These are phyloP conservation scores for Eucalyptus pauciflora DNA, from an alignment of 345 rosid species.

Conservation along the genomic window DNA sequence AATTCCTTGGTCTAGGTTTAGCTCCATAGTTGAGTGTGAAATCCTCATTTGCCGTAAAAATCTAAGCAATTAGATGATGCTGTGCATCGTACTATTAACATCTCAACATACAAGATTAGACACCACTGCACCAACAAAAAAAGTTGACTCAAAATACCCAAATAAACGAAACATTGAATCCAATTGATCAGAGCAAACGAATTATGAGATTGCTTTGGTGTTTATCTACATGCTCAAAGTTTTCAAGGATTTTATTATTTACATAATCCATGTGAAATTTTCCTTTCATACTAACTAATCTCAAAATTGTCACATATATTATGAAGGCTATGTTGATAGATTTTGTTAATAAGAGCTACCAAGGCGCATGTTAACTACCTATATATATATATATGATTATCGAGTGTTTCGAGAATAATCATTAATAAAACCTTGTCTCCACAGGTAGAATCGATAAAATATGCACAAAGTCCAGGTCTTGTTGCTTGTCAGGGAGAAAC, in stretches of 20 bases:
- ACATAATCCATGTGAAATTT: background rate
- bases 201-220: background rate
- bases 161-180: background rate
- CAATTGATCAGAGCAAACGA: accelerated
- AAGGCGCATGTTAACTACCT: background rate
- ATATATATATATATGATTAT: background rate
- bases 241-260: background rate
- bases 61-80: too few species aligned
- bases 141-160: background rate
- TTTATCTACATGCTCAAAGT: background rate
- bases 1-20: too few species aligned
- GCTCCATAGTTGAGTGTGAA: too few species aligned
- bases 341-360: background rate
- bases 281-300: background rate
- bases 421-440: background rate
- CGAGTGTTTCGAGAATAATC: background rate
- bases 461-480: background rate
- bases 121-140: background rate
- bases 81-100: too few species aligned
- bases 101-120: background rate
- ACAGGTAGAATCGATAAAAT: background rate
- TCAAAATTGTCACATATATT: background rate
- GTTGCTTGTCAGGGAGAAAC: background rate
- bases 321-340: background rate
- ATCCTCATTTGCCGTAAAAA: too few species aligned